Percentiles rank a stretch among this genome's conserved stretches.
phyloP scores from a whole-genome alignment of 2,329 filamentous ascomycete genomes.

The Triangularia verruculosa region DNA sequence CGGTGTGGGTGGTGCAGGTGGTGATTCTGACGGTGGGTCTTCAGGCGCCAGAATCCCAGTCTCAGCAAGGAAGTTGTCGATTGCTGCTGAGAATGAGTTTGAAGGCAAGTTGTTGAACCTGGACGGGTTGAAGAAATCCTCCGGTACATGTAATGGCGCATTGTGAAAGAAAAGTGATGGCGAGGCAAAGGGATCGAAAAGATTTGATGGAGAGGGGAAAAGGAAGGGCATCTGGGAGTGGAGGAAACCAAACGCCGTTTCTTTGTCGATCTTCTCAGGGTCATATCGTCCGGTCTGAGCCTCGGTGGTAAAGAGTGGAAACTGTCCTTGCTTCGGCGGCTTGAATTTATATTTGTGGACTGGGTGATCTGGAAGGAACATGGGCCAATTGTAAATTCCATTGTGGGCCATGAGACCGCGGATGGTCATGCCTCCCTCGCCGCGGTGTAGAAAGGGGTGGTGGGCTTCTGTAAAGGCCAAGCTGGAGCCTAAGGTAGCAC shows the following conservation, averaged over 20 bases:
- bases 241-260: constrained; percentile 38
- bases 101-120: constrained; percentile 11
- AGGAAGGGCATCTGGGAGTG: constrained; percentile 38
- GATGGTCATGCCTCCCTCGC: constrained; percentile 40
- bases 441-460: constrained; percentile 12
- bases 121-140: constrained; percentile 37
- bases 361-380: constrained; percentile 53
- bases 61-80: background rate
- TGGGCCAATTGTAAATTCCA: constrained; percentile 64
- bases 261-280: background rate
- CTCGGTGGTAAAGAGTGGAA: background rate
- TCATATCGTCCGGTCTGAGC: background rate
- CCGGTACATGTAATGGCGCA: constrained; percentile 46
- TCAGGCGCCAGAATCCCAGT: background rate
- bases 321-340: background rate
- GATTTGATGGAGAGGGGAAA: constrained; percentile 47
- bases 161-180: constrained; percentile 58
- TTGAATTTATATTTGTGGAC: constrained; percentile 34
- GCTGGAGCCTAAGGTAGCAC: constrained; percentile 54
- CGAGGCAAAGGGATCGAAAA: constrained; percentile 61
- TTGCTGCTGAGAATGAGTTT: constrained; percentile 10
- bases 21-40: constrained; percentile 4
- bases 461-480: constrained; percentile 56
- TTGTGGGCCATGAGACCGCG: constrained; percentile 56
- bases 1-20: background rate